phyloP scores from a whole-genome alignment of 805 yeast genomes.

The Candida hungchunana region DNA sequence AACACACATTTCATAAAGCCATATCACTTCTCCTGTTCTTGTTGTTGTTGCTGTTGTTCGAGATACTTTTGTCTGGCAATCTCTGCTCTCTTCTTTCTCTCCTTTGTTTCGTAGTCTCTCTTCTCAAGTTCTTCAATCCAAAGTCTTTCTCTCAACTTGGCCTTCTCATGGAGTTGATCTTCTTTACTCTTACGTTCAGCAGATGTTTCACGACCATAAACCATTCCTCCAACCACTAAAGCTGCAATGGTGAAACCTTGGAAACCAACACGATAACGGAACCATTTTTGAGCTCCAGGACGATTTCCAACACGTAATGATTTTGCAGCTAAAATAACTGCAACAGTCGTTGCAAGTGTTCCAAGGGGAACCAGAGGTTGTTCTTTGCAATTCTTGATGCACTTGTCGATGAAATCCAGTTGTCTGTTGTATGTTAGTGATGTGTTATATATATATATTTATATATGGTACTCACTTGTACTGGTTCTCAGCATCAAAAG shows the following conservation, averaged over 20 bases:
- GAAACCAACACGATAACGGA: conserved; percentile 83
- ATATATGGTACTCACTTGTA: conserved; percentile 20
- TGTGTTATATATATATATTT: too few relatives aligned
- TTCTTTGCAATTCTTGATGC: conserved; percentile 62
- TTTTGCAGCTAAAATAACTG: conserved; percentile 73
- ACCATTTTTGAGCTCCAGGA: conserved; percentile 76
- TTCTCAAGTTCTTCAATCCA: conserved; percentile 92
- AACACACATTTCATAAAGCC: too few relatives aligned
- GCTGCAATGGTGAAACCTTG: conserved; percentile 85
- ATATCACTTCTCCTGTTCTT: conserved; percentile 28
- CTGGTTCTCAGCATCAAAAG: conserved; percentile 30
- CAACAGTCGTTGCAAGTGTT: conserved; percentile 70
- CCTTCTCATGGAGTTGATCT: conserved; percentile 68
- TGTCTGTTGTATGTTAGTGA: conserved; percentile 31
- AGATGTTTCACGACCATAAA: conserved; percentile 50
- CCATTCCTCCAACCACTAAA: conserved; percentile 71
- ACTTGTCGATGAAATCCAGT: conserved; percentile 49
- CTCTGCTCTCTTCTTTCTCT: conserved; percentile 65
- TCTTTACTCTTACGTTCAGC: conserved; percentile 50
- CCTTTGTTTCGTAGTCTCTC: conserved; percentile 70
- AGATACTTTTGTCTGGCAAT: conserved; percentile 42
- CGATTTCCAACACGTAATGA: conserved; percentile 72
- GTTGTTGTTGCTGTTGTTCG: conserved; percentile 38
- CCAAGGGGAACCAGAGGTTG: conserved; percentile 92
- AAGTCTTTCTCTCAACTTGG: conserved; percentile 74